Percentiles rank a stretch among this genome's conserved stretches.
phyloP scores from a whole-genome alignment of 2,329 filamentous ascomycete genomes.

The Penicillium paneum region DNA sequence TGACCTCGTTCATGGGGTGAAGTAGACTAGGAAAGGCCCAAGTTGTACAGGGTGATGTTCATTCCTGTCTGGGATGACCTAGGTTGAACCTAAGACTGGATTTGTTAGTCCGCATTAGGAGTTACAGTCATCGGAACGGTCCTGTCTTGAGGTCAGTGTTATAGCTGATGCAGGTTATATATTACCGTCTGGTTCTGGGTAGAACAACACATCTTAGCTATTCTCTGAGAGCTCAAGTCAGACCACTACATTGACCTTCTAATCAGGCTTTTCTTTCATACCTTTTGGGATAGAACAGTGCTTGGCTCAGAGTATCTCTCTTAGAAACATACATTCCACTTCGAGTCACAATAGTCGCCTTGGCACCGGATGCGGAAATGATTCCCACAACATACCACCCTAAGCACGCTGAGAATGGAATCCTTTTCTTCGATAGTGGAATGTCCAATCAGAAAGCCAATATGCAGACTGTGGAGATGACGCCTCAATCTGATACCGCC shows the following conservation, averaged over 20 bases:
- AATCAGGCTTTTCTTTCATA: neutral
- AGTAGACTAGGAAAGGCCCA: neutral
- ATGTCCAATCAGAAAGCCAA: neutral
- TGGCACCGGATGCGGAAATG: constrained; percentile 13
- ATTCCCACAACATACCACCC: constrained; percentile 6
- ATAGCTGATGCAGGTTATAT: constrained; percentile 15
- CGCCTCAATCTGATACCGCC: constrained; percentile 6
- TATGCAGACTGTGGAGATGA: neutral
- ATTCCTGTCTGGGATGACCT: constrained; percentile 5
- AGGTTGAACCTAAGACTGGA: constrained; percentile 12
- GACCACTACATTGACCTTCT: neutral
- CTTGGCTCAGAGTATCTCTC: neutral
- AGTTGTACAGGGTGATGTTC: constrained; percentile 19
- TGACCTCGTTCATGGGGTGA: neutral
- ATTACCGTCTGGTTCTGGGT: constrained; percentile 11
- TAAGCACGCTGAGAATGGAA: constrained; percentile 7
- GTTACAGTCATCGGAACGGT: constrained; percentile 20
- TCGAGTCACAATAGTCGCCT: constrained; percentile 19
- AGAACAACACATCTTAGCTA: neutral
- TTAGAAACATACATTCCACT: neutral
- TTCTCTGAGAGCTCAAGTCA: neutral
- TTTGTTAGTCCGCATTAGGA: constrained; percentile 18
- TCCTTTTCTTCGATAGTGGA: neutral
- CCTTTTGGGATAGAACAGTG: neutral
- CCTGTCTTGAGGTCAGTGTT: neutral